Base-by-base conservation (phyloP, 2,329 filamentous ascomycete genomes). In the Blastomyces silverae region DNA sequence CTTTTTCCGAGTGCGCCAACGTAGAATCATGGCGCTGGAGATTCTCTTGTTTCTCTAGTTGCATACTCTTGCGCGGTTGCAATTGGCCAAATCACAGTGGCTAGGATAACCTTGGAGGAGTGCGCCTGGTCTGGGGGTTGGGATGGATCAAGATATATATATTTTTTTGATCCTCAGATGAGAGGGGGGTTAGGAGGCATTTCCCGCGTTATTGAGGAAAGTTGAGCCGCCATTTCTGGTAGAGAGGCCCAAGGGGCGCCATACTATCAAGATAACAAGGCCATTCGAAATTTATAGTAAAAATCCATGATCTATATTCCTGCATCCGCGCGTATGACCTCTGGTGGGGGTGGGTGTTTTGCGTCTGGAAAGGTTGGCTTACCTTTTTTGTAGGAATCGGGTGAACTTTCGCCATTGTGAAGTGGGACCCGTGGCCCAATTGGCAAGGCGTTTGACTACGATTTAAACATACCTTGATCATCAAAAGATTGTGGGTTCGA, bases 401-500 rank as follows among this genome's bases (percentile, higher is more conserved):
- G 15, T 2, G 5, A n/a, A 17, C 44, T 8, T 6, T n/a, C 17
- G 5, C 10, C 44, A 20, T 20, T 11, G 3, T 46, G 44, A 46
- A 46, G 44, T 17, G 44, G 44, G 44, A 46, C 46, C 59, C 59
- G 59, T 61, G 44, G 44, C 58, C 58, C 58, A 61, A 61, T 61
- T 50, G 58, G 58, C 58, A 61, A 50, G 58, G 58, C 58, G 58
- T 50, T 61, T 61, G 58, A 61, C 58, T 61, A 61, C 58, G 58
- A 61, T 61, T n/a, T 50, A 15, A 13, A 44, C 42, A 44, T 6
- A 44, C 42, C 42, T 44, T n/a, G 4, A n/a, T 22, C 58, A 61
- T 61, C 58, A 61, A 61, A 50, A 61, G 58, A 61, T 61, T 61
- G 42, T 61, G 58, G 58, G 58, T 61, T 61, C 58, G 58, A 61